Conservation (phyloP, 2,329 filamentous ascomycete species). For the Verticillium longisporum region DNA sequence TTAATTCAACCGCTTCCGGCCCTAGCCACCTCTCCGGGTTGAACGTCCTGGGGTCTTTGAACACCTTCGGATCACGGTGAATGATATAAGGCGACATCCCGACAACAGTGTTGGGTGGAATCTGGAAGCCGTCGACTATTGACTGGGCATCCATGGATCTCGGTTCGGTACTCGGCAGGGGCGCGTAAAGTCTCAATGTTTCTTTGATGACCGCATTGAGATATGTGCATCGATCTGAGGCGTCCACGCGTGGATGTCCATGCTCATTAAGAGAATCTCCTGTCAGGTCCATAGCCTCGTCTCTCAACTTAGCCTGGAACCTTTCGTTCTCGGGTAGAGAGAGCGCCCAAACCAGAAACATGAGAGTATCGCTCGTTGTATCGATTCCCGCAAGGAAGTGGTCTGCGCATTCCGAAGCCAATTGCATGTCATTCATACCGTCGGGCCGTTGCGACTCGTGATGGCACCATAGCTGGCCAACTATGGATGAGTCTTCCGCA, state of each 20-base stretch:
- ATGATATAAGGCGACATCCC: slow-evolving; percentile 18
- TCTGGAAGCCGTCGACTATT: slow-evolving; percentile 14
- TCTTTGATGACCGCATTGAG: slow-evolving; percentile 44
- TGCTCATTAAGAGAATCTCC: slow-evolving; percentile 10
- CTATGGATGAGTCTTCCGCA: slow-evolving; percentile 21
- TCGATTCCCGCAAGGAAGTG: slow-evolving; percentile 47
- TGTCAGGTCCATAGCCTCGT: slow-evolving; percentile 25
- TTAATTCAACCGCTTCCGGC: slow-evolving; percentile 6
- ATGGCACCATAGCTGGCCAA: slow-evolving; percentile 28
- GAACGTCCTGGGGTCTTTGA: slow-evolving; percentile 15
- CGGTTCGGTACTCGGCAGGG: slow-evolving; percentile 44
- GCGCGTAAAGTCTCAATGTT: slow-evolving; percentile 39
- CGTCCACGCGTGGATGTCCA: slow-evolving; percentile 23
- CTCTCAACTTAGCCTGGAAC: slow-evolving; percentile 34
- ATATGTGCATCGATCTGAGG: slow-evolving; percentile 30
- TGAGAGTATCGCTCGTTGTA: slow-evolving; percentile 44
- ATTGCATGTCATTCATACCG: slow-evolving; percentile 32
- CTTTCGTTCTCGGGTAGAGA: slow-evolving; percentile 32
- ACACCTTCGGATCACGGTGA: slow-evolving; percentile 17
- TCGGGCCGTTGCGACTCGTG: slow-evolving; percentile 17
- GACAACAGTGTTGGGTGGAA: slow-evolving; percentile 17
- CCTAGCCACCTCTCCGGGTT: slow-evolving; percentile 20
- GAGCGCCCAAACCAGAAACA: slow-evolving; percentile 42
- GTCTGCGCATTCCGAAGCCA: slow-evolving; percentile 46
- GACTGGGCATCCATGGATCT: slow-evolving; percentile 21